These are phyloP conservation scores for Coniochaeta ligniaria DNA, from an alignment of 2,329 filamentous ascomycete genomes.

Conservation along the genomic window DNA sequence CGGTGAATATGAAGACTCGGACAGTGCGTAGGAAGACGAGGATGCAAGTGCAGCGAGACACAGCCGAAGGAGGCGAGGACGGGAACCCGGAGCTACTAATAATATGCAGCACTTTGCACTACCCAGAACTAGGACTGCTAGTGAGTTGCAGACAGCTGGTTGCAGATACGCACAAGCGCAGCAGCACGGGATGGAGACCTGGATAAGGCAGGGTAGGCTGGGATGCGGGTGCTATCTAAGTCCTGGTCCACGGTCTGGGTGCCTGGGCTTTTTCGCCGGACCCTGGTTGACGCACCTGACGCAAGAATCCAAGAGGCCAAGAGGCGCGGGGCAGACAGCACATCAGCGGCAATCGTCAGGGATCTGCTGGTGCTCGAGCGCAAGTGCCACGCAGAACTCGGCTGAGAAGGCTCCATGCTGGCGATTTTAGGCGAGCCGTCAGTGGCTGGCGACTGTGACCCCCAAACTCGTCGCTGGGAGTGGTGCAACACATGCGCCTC, in stretches of 20 bases:
- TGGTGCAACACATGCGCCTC: background rate
- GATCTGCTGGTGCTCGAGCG: background rate
- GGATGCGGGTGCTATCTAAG: background rate
- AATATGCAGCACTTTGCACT: background rate
- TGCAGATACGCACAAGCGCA: background rate
- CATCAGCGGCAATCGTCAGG: background rate
- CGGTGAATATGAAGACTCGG: background rate
- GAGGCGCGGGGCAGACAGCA: no score
- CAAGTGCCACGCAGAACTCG: background rate
- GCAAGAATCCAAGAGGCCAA: background rate
- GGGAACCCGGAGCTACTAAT: background rate
- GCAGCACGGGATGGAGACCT: background rate
- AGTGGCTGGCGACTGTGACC: background rate
- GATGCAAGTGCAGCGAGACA: background rate
- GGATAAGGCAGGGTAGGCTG: background rate
- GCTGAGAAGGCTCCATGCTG: background rate
- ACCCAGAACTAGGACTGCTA: background rate
- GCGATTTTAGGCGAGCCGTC: background rate
- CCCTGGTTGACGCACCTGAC: background rate
- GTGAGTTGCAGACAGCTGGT: no score
- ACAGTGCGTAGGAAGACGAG: background rate
- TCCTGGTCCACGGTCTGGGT: background rate
- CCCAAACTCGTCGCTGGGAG: background rate
- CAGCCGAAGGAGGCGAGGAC: background rate
- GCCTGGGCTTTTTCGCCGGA: background rate